phyloP scores from a whole-genome alignment of 352 stramenopile genomes.

The Pythium chondricola region DNA sequence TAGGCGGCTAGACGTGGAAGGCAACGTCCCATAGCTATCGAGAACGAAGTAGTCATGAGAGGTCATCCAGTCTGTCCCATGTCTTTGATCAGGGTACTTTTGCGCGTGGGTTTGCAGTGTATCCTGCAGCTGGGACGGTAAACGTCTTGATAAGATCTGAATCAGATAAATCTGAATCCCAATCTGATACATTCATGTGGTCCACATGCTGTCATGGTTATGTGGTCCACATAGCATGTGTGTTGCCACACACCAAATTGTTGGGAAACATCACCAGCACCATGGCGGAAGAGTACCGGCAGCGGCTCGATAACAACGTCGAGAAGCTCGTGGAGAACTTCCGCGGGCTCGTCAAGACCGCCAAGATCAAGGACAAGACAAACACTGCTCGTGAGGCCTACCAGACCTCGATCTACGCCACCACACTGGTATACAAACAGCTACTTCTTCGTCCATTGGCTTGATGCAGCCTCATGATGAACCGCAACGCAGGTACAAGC shows the following conservation, averaged over 20 bases:
- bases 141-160: not conserved
- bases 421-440: constrained; percentile 40
- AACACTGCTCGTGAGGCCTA: constrained; percentile 77
- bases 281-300: constrained; percentile 84
- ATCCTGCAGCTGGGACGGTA: not conserved
- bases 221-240: not conserved
- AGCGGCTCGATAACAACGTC: constrained; percentile 83
- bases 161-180: not conserved
- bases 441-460: not conserved
- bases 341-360: constrained; percentile 73
- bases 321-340: constrained; percentile 88
- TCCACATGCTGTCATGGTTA: not conserved
- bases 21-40: too few species aligned
- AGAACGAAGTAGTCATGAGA: too few species aligned
- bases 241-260: too few species aligned
- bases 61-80: too few species aligned
- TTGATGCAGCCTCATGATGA: not conserved
- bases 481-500: constrained; percentile 46
- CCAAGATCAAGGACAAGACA: constrained; percentile 76
- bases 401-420: constrained; percentile 80
- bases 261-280: too few species aligned
- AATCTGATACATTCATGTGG: not conserved
- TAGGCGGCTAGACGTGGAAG: too few species aligned
- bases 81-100: too few species aligned
- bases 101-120: too few species aligned